Evolutionary conservation across 2,329 filamentous ascomycete genomes (phyloP), one percentile per base, ranked within the genome.

Genomic region (Berkeleyomyces basicola): DNA sequence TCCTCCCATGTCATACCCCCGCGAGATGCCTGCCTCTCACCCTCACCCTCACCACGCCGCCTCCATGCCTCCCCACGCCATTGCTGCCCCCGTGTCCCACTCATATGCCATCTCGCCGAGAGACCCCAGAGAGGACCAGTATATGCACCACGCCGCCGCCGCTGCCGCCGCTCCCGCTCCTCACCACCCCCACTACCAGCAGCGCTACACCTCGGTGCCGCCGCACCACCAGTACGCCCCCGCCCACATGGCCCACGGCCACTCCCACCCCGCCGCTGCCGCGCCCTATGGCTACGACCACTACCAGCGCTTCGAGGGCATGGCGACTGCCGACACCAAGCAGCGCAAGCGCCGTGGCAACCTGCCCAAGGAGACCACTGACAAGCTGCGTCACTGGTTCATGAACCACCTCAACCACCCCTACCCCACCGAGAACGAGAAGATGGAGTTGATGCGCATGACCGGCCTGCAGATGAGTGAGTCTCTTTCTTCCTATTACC

Each of bases 361-460:
- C 69, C 77, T 96, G 2, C 90, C 90, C n/a, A 95, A 95, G 70
- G 87, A 90, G 62, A 88, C 89, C 0, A 96, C 90, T 0, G 87
- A 91, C 70, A 85, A 88, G 67, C 77, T 96, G 47, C 82, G 87
- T 61, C 77, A 82, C 0, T 96, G 90, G 90, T 91, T 95, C 67
- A 74, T 84, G 60, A 78, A 79, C n/a, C 87, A 93, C 71, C 73
- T 90, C 6, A 78, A 84, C 65, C 89, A 93, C 69, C 89, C 90
- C 0, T 95, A 95, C 70, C 90, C 90, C 1, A 90, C 84, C 3
- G 88, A 95, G 72, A 88, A 95, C 66, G 87, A 95, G 74, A 95
- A 95, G 73, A 83, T 91, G 70, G 82, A 87, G 64, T 78, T 95
- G 58, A 89, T 90, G 79, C 79, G 80, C 57, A 78, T 83, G 69